A percentile compares a stretch with the other conserved stretches of the same genome.
Evolutionary conservation across 768 basidiomycete species (phyloP).

Genomic region (Leucosporidium scottii): DNA sequence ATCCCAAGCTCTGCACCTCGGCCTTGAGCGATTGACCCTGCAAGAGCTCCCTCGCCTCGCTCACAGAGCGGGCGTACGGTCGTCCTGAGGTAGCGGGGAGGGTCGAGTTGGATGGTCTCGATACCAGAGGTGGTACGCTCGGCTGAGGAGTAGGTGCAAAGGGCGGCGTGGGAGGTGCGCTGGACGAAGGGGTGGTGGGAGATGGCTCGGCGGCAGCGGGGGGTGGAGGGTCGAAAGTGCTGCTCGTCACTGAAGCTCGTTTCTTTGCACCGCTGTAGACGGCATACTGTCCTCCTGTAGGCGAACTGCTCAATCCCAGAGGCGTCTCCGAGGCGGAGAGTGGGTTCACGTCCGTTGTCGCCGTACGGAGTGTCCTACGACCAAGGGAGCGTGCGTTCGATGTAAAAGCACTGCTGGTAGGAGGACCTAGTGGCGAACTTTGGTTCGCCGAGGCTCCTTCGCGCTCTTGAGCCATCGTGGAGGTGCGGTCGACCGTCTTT

Average conservation of each 20-base stretch:
- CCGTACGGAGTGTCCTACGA: no score
- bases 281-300: background rate
- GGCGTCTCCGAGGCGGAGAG: background rate
- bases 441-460: no score
- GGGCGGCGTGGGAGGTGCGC: conserved; percentile 7
- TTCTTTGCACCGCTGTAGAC: background rate
- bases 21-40: conserved; percentile 69
- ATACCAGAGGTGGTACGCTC: conserved; percentile 24
- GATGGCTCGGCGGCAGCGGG: conserved; percentile 1
- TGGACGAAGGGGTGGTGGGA: background rate
- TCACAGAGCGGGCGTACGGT: conserved; percentile 15
- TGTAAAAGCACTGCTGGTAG: no score
- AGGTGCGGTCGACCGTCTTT: no score
- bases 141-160: conserved; percentile 6
- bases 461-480: no score
- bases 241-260: background rate
- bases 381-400: no score
- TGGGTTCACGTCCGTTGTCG: background rate
- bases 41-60: conserved; percentile 43
- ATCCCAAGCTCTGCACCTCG: conserved; percentile 59
- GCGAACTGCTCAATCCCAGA: background rate
- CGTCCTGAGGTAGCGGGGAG: conserved; percentile 9
- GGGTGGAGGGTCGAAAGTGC: background rate
- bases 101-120: conserved; percentile 20
- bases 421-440: no score